Conservation (phyloP, 352 stramenopile genomes). For the Phytopythium boreale region DNA sequence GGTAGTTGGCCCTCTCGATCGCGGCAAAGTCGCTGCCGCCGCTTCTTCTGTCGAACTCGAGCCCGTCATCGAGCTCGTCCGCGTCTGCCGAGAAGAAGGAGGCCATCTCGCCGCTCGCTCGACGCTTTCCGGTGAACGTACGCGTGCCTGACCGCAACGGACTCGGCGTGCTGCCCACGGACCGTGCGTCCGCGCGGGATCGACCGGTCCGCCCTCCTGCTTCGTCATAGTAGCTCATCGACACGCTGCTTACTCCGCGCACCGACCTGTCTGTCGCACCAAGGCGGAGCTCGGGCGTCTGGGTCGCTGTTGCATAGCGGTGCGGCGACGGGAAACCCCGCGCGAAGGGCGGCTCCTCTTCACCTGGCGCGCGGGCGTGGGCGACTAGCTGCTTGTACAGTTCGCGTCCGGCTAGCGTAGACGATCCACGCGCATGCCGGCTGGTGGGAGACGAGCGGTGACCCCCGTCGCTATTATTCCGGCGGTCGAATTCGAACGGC, state of each 20-base stretch:
- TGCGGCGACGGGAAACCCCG: not conserved
- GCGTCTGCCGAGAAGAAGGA: not conserved
- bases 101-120: slow-evolving; percentile 7
- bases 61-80: not conserved
- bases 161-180: not conserved
- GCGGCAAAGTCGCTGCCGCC: not conserved
- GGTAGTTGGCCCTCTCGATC: not conserved
- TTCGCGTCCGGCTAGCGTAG: not conserved
- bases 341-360: not conserved
- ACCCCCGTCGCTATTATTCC: slow-evolving; percentile 3
- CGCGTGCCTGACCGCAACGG: not conserved
- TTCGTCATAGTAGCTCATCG: not conserved
- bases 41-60: not conserved
- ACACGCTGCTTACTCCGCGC: no score
- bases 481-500: slow-evolving; percentile 4
- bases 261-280: slow-evolving; percentile 2
- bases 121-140: slow-evolving; percentile 5
- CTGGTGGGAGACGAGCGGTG: slow-evolving; percentile 2
- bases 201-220: not conserved
- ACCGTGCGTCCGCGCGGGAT: not conserved
- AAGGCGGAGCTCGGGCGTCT: not conserved
- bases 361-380: not conserved
- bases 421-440: not conserved
- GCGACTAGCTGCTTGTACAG: not conserved
- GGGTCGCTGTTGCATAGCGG: not conserved